Evolutionary conservation across 2,329 filamentous ascomycete species (phyloP).

Genomic region (Magnaporthales sp.): DNA sequence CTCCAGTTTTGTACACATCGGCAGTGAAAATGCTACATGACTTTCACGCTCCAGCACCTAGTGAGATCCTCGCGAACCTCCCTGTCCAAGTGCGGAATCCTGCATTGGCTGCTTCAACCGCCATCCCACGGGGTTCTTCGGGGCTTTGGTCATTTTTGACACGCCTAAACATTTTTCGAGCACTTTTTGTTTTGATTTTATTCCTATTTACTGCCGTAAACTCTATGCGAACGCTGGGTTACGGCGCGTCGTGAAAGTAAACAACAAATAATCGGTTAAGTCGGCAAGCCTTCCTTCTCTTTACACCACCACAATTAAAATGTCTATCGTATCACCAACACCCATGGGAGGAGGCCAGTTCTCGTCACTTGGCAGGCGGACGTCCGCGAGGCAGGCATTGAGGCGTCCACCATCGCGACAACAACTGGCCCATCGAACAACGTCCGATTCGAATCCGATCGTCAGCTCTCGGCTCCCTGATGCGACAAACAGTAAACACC

Average conservation of each 20-base stretch:
- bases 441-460: slow-evolving; percentile 32
- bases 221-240: not conserved
- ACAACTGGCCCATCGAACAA: slow-evolving; percentile 24
- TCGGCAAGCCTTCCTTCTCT: not conserved
- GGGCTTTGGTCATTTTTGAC: not conserved
- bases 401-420: slow-evolving; percentile 40
- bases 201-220: not conserved
- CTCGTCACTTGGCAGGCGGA: slow-evolving; percentile 37
- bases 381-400: slow-evolving; percentile 47
- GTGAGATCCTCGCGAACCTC: not conserved
- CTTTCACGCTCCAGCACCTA: not conserved
- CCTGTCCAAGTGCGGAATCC: not conserved
- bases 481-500: slow-evolving; percentile 4
- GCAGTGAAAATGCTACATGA: not conserved
- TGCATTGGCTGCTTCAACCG: not conserved
- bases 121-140: not conserved
- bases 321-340: slow-evolving; percentile 48
- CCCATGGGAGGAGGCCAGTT: slow-evolving; percentile 39
- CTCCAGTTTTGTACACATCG: not conserved
- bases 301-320: slow-evolving; percentile 14
- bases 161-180: not conserved
- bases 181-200: not conserved
- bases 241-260: not conserved
- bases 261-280: not conserved
- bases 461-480: slow-evolving; percentile 2